Conservation (phyloP, 2,329 filamentous ascomycete species). For the Nemania sp. region DNA sequence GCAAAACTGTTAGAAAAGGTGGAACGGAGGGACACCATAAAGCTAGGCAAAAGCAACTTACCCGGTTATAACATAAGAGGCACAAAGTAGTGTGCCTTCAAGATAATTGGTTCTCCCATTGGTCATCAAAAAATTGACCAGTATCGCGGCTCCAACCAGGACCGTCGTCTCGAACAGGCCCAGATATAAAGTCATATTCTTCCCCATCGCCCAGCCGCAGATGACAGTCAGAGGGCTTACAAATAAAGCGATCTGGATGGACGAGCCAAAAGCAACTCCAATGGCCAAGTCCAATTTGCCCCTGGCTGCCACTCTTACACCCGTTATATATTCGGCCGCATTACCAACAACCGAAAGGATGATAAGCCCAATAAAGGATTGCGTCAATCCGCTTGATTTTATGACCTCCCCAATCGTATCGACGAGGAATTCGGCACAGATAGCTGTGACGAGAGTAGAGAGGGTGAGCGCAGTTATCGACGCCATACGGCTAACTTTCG, state of each 20-base stretch:
- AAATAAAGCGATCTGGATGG: slow-evolving; percentile 71
- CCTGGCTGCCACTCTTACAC: slow-evolving; percentile 68
- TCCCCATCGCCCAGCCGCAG: slow-evolving; percentile 66
- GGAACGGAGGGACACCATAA: too few relatives aligned
- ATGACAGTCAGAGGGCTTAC: slow-evolving; percentile 71
- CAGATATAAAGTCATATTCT: slow-evolving; percentile 75
- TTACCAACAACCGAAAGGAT: slow-evolving; percentile 75
- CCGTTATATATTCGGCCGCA: slow-evolving; percentile 73
- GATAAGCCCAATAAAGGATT: slow-evolving; percentile 72
- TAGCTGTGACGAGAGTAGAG: slow-evolving; percentile 65
- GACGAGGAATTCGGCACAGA: slow-evolving; percentile 72
- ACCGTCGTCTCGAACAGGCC: slow-evolving; percentile 84
- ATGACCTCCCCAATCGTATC: slow-evolving; percentile 68
- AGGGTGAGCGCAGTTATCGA: slow-evolving; percentile 61
- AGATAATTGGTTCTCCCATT: slow-evolving; percentile 85
- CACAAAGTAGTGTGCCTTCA: slow-evolving; percentile 71
- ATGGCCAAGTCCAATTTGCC: slow-evolving; percentile 76
- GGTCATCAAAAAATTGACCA: slow-evolving; percentile 82
- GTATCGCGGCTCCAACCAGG: slow-evolving; percentile 77
- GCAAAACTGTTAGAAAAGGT: not conserved
- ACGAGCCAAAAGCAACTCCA: slow-evolving; percentile 68
- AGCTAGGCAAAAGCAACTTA: not conserved
- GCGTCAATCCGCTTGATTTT: slow-evolving; percentile 63
- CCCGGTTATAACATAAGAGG: slow-evolving; percentile 66
- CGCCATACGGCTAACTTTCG: slow-evolving; percentile 28